These are phyloP conservation scores for Naganishia vaughanmartiniae DNA, from an alignment of 768 basidiomycete genomes.

Conservation along the genomic window DNA sequence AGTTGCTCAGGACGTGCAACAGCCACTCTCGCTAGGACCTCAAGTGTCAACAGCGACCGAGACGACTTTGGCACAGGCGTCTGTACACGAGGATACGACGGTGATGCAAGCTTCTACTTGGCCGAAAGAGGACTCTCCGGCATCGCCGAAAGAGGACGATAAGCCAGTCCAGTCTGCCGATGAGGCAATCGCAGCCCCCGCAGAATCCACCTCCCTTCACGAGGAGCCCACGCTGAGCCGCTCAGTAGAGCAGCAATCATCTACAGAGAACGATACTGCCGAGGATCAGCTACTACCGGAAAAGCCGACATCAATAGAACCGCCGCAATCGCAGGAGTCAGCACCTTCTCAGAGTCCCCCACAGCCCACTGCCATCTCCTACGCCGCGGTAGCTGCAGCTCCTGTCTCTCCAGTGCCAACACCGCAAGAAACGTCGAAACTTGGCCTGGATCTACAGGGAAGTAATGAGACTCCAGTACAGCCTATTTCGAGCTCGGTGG, in stretches of 20 bases:
- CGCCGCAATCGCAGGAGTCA: neutral
- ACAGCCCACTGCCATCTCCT: neutral
- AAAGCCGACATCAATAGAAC: neutral
- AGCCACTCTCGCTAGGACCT: neutral
- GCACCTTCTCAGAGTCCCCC: neutral
- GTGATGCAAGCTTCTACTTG: constrained; percentile 5
- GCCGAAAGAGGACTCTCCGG: neutral
- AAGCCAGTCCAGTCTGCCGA: neutral
- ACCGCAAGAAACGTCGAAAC: neutral
- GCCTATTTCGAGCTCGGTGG: constrained; percentile 1
- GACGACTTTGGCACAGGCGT: neutral
- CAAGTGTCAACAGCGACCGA: neutral
- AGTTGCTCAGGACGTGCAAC: neutral
- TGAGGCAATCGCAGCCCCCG: neutral
- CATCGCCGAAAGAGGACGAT: neutral
- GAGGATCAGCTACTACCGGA: neutral
- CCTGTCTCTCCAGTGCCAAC: neutral
- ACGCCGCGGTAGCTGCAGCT: neutral
- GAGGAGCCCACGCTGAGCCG: neutral
- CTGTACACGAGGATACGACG: neutral
- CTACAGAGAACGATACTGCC: neutral
- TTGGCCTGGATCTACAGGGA: constrained; percentile 14
- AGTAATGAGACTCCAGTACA: neutral
- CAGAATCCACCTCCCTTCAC: neutral
- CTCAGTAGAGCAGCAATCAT: neutral